Evolutionary conservation across 192 early-diverging fungal species (phyloP), one percentile per base, ranked within the genome.

Genomic region (Backusella westeae): DNA sequence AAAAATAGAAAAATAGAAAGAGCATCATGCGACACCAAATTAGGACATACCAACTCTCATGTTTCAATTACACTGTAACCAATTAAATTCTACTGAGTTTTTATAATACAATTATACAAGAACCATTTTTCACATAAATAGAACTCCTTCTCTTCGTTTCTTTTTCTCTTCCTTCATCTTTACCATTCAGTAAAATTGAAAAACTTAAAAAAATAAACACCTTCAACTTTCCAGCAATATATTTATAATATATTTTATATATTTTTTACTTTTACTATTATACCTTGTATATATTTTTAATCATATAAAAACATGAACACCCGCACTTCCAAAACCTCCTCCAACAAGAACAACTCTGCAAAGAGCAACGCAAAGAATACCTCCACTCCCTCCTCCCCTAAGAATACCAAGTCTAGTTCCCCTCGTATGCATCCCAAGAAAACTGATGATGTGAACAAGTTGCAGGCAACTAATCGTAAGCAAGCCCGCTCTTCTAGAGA

Each of bases 201-300:
- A 59, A 63, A 29, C 21, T 8, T 63, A 21, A 12, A 69, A n/a
- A 1, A 41, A 36, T 36, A 36, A 69, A 69, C 14, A 69, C 56
- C 56, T 63, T 23, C 56, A 63, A 63, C 56, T 63, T 29, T 29
- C 29, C 56, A 63, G 56, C 56, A 29, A 63, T 63, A 63, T 63
- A 63, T 63, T 63, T 63, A 63, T 63, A 63, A 63, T 63, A 63
- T 63, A 63, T 63, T 63, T 21, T 63, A 63, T 63, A 63, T 38
- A 36, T 38, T 36, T 69, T 69, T 12, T 69, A 35, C 34, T 21
- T 12, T 41, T 38, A 38, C 41, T 21, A 41, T 69, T 69, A 69
- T 23, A 69, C 67, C 21, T 69, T 69, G 19, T 39, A 39, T 36
- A 35, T 36, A 38, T 69, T 69, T 69, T 23, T 39, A 69, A 69